Percentiles rank a stretch among this genome's conserved stretches.
Conservation (phyloP, 129 eudicot species). For the Artemisia argyi region DNA sequence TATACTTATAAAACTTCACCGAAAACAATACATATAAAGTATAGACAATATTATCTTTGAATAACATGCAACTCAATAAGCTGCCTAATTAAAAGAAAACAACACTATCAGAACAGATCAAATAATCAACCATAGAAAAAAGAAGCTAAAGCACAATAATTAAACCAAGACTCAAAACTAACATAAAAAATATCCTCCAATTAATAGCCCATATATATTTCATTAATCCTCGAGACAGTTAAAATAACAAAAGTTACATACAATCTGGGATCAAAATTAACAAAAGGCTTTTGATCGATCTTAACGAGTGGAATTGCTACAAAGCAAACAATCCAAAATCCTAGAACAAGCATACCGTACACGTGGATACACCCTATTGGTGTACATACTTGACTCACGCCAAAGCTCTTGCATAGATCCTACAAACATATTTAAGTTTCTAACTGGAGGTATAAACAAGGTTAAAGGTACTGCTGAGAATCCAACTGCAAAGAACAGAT, state of each 20-base stretch:
- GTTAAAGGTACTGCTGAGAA: conserved; percentile 84
- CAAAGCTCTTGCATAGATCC: conserved; percentile 64
- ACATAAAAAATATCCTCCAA: neutral
- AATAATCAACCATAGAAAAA: no score
- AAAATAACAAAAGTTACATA: neutral
- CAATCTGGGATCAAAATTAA: neutral
- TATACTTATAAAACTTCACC: no score
- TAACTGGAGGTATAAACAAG: conserved; percentile 69
- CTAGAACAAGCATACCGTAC: conserved; percentile 59
- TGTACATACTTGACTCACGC: conserved; percentile 52
- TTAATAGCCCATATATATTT: neutral
- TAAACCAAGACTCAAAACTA: neutral
- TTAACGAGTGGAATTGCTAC: conserved; percentile 23
- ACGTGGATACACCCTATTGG: conserved; percentile 51
- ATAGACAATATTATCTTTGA: no score
- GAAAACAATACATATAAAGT: no score
- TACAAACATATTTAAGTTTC: conserved; percentile 70
- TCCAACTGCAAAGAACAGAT: conserved; percentile 73
- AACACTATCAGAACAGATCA: no score
- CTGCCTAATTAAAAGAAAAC: no score
- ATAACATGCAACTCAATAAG: no score
- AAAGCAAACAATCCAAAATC: conserved; percentile 62
- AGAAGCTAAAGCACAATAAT: no score
- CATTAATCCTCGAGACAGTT: neutral
- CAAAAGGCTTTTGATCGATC: neutral